Conservation (phyloP, 495 filamentous ascomycete genomes). For the Sabuloglossum arenarium region DNA sequence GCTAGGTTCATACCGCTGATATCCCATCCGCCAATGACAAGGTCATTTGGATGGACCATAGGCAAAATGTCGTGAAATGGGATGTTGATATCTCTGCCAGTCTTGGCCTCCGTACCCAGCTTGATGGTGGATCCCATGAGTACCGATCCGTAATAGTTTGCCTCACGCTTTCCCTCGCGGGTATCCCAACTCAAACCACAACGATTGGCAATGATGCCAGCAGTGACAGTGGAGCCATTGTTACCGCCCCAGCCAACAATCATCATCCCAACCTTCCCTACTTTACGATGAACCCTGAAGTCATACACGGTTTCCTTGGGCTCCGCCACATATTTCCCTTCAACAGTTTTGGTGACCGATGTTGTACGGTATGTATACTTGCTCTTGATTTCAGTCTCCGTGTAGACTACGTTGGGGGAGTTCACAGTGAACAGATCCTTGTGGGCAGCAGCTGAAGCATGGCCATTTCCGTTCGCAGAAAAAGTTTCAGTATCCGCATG, state of each 20-base stretch:
- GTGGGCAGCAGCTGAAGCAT: conserved; percentile 16
- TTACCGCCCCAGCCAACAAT: conserved; percentile 96
- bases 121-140: conserved; percentile 95
- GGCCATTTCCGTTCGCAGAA: conserved; percentile 50
- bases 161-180: conserved; percentile 58
- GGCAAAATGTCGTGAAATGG: conserved; percentile 87
- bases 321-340: conserved; percentile 63
- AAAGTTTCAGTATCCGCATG: conserved; percentile 63
- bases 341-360: conserved; percentile 43
- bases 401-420: conserved; percentile 86
- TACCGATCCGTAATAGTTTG: conserved; percentile 97
- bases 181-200: conserved; percentile 77
- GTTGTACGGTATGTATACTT: conserved; percentile 96
- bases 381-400: conserved; percentile 68
- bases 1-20: conserved; percentile 80
- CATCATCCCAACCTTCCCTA: conserved; percentile 91
- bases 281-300: conserved; percentile 91
- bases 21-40: conserved; percentile 93
- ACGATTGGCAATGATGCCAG: conserved; percentile 92
- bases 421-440: conserved; percentile 60
- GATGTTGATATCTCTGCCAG: conserved; percentile 81
- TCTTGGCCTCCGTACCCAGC: conserved; percentile 71
- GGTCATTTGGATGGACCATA: conserved; percentile 95
- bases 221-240: conserved; percentile 93
- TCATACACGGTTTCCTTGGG: conserved; percentile 83